Conservation (phyloP, 768 basidiomycete species). For the Macrolepiota albuminosa region DNA sequence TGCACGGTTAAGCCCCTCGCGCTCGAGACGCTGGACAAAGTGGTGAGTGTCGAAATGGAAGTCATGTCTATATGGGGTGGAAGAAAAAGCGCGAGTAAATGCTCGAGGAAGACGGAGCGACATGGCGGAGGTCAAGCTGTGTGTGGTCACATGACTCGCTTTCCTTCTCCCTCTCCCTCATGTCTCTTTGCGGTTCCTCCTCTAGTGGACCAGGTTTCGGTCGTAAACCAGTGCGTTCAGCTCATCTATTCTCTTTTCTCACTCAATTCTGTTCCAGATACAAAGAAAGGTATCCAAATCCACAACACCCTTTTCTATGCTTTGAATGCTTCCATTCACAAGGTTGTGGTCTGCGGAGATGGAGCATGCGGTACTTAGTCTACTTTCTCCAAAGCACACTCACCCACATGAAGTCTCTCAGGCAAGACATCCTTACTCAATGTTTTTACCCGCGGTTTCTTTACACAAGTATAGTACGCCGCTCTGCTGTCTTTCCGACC, state of each 20-base stretch:
- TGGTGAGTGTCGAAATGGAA: constrained; percentile 96
- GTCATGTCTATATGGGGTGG: constrained; percentile 26
- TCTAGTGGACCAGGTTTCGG: constrained; percentile 50
- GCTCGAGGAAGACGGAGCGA: constrained; percentile 4
- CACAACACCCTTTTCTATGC: not conserved
- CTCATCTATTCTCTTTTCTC: not conserved
- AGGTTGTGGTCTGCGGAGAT: constrained; percentile 91
- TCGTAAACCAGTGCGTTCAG: constrained; percentile 43
- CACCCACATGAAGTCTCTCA: constrained; percentile 23
- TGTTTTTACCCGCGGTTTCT: constrained; percentile 88
- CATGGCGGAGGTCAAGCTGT: constrained; percentile 1
- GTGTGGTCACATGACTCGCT: constrained; percentile 4
- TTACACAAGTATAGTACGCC: constrained; percentile 88
- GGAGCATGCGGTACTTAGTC: constrained; percentile 79
- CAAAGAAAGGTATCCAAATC: constrained; percentile 38
- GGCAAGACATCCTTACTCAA: constrained; percentile 84
- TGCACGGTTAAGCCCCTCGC: constrained; percentile 81
- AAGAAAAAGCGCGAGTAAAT: constrained; percentile 24
- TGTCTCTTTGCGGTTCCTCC: constrained; percentile 58
- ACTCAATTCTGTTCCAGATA: constrained; percentile 25
- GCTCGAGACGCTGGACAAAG: constrained; percentile 87
- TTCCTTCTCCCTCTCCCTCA: constrained; percentile 16
- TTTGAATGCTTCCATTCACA: constrained; percentile 7
- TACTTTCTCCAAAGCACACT: not conserved
- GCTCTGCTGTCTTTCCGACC: not conserved